Evolutionary conservation across 768 basidiomycete species (phyloP), one percentile per base, ranked within the genome.

Genomic region (Xerocomellus amylosporus): DNA sequence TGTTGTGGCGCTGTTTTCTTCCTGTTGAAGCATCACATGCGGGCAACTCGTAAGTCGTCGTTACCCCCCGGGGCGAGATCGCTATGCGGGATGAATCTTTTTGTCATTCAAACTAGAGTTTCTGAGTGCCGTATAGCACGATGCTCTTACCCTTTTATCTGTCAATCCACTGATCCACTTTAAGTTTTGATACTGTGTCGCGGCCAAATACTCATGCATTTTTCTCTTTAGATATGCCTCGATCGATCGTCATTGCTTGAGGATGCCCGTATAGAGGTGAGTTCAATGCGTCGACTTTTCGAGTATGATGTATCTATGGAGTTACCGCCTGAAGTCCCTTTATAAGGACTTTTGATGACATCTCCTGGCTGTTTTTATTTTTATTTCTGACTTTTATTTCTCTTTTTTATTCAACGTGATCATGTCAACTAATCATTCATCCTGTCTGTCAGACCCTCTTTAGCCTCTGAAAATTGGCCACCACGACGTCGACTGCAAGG

Each of bases 31-130:
- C 15, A 7, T 26, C 24, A 9, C 10, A 2, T 20, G 8, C 7
- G 36, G 15, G 26, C 14, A 14, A 14, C 5, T 13, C 33, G 62
- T 64, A 13, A 54, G 65, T 61, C 19, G 9, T 49, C 15, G 33
- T 57, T 38, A 8, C 19, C 20, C 40, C 49, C 46, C 28, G 43
- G 45, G 42, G 43, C 47, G 42, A 58, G 42, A 55, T 62, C 42
- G 10, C 45, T 52, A 46, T 46, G 51, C 49, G 53, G 61, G 85
- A 87, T 86, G 86, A 89, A 75, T 58, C 72, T 31, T 37, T 67
- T 77, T 73, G 75, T 79, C 66, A 61, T 83, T 87, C 88, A 91
- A 91, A 91, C 88, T 91, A 91, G 88, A 90, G 88, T 91, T 85
- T 90, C 79, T 90, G 88, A 91, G 88, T 72, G 84, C 77, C 55